Evolutionary conservation across 2,329 filamentous ascomycete species (phyloP).

Genomic region (Pestalotiopsis sp.): DNA sequence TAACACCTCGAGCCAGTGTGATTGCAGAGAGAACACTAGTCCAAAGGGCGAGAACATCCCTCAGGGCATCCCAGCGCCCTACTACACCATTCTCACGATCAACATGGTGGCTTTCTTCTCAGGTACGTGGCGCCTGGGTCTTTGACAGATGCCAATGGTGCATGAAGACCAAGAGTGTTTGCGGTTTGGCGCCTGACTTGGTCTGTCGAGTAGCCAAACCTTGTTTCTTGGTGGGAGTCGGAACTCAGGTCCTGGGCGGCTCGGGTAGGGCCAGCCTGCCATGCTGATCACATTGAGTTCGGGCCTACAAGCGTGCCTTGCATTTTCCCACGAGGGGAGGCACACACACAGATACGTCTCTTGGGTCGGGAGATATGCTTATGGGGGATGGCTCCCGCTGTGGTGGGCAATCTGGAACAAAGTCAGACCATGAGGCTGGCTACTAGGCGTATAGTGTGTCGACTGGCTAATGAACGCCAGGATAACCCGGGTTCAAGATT

Average conservation of each 20-base stretch:
- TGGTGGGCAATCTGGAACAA: neutral
- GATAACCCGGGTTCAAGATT: neutral
- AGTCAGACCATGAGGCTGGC: neutral
- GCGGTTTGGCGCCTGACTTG: neutral
- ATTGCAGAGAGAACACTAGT: neutral
- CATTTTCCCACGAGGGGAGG: neutral
- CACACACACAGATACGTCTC: neutral
- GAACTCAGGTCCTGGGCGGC: neutral
- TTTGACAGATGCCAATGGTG: conserved; percentile 3
- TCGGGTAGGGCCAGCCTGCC: neutral
- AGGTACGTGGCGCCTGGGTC: neutral
- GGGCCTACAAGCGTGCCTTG: neutral
- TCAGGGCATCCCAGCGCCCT: neutral
- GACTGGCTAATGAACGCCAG: neutral
- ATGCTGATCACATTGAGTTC: neutral
- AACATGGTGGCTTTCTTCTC: neutral
- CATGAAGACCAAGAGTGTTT: neutral
- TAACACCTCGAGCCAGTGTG: neutral
- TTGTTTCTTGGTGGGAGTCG: neutral
- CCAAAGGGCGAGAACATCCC: neutral
- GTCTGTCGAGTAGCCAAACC: neutral
- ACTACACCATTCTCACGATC: neutral
- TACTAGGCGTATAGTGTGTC: neutral
- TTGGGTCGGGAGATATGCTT: neutral
- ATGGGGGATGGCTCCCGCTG: neutral